Evolutionary conservation across 225 moss, liverwort and hornwort genomes (phyloP), one percentile per base, ranked within the genome.

Genomic region (Bryoerythrophyllum caledonicum): DNA sequence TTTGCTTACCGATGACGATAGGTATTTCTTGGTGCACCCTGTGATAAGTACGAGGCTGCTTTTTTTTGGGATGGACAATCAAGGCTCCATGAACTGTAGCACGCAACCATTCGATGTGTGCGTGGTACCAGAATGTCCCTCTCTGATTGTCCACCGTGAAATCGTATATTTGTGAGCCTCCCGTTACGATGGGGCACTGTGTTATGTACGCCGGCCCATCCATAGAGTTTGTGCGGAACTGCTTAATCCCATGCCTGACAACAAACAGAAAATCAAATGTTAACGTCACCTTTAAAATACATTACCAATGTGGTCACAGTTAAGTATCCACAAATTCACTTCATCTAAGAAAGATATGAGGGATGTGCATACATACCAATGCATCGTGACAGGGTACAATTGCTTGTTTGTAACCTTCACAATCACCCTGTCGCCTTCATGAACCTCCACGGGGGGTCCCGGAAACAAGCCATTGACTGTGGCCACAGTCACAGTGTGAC

Each of bases 81-180:
- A 89, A 80, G n/a, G 84, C 82, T 6, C 87, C 89, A 54, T 89
- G 80, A 7, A 89, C 69, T 5, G 84, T 84, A 2, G 89, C 87
- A 41, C 87, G 65, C 60, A 87, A 53, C 87, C 84, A 89, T 37
- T 63, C 56, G 37, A 82, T 76, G 21, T 89, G 87, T 2, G 84
- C 89, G 34, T 89, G 89, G 37, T 77, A 89, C 34, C 68, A 84
- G 43, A 87, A 74, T 0, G 89, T 89, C 5, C 89, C 89, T 0
- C 70, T 78, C 14, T 89, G 84, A 7, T 44, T 70, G 1, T 2
- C 2, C 10, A 75, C 76, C 0, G 76, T 83, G 5, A 78, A 87
- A 60, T 80, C 80, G 51, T 89, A 82, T 1, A 37, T 70, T 17
- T 30, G 74, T 0, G 80, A 82, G 1, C 7, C 52, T 11, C 78